Evolutionary conservation across 306 rosid genomes (phyloP), one percentile per base, ranked within the genome.

Genomic region (Mimosa pudica): DNA sequence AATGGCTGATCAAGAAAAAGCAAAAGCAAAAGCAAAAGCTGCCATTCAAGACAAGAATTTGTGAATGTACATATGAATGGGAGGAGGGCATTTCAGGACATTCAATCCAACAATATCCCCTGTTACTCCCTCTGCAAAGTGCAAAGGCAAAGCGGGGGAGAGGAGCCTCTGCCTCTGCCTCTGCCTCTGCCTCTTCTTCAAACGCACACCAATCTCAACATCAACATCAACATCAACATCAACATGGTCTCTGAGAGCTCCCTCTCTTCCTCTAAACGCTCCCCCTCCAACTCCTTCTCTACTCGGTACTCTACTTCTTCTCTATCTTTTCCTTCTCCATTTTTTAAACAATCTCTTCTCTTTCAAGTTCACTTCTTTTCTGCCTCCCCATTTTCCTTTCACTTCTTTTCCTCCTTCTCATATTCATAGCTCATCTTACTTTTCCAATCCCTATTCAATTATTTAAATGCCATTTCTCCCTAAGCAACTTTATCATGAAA

Each of bases 211-310:
- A 24, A 24, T 24, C 30, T 24, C 30, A 24, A 24, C 30, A 24
- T 24, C 30, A 24, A 24, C 30, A 24, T 24, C 30, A 24, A 0
- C 30, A 24, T 24, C 30, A 24, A 24, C 30, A 24, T 24, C 30
- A 68, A 71, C 4, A 92, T 93, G 93, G 91, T 89, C 81, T 91
- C 94, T 63, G 92, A 91, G 54, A 84, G 67, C 84, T 70, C 89
- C 4, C 79, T 89, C 46, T 81, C 94, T 81, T 83, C 85, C 80
- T 84, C 89, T 62, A 77, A 81, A 76, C 89, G 85, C 80, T 84
- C 94, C 47, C 84, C 91, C 75, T 86, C 86, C 88, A 91, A 88
- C 82, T 85, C 97, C 82, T 93, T 90, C 88, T 89, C 93, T 70
- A 87, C 98, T 60, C 85, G 98, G 97, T 93, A 88, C 79, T 45